Evolutionary conservation across 139 green algal genomes (phyloP).

Genomic region (Volvox africanus): DNA sequence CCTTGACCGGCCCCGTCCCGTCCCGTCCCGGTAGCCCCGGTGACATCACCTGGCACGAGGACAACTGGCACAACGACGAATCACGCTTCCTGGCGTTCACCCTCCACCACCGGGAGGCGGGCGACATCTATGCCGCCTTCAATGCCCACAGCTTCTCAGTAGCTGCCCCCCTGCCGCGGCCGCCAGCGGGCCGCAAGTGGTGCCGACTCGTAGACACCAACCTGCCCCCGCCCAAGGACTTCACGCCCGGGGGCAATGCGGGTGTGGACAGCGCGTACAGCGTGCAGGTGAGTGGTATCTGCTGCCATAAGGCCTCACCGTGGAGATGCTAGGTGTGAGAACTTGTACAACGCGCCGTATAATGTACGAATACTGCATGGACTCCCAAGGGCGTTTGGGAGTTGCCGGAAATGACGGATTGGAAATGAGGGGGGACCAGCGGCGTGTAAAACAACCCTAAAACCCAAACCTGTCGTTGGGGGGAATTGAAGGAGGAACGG

Average conservation of each 20-base stretch:
- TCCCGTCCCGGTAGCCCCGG: conserved; percentile 34
- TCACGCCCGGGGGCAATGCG: conserved; percentile 85
- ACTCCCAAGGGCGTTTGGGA: neutral
- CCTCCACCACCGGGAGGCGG: conserved; percentile 79
- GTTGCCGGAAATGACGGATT: no score
- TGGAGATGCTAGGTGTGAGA: neutral
- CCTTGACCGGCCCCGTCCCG: neutral
- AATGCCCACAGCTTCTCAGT: conserved; percentile 93
- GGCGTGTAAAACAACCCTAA: no score
- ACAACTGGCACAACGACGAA: conserved; percentile 94
- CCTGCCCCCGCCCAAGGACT: conserved; percentile 90
- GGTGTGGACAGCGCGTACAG: conserved; percentile 78
- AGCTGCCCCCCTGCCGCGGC: conserved; percentile 66
- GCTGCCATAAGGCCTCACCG: no score
- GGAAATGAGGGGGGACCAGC: no score
- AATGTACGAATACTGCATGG: neutral
- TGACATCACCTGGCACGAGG: conserved; percentile 98
- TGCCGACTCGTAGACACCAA: conserved; percentile 95
- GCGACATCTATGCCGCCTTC: conserved; percentile 92
- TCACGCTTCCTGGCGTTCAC: conserved; percentile 96
- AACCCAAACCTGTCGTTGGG: no score
- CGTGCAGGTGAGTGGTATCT: conserved; percentile 56
- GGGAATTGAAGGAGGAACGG: no score
- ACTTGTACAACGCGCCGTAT: no score
- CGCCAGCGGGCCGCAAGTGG: conserved; percentile 83